These are phyloP conservation scores for Kappamyces sp. DNA, from an alignment of 192 early-diverging fungal genomes.

Conservation along the genomic window DNA sequence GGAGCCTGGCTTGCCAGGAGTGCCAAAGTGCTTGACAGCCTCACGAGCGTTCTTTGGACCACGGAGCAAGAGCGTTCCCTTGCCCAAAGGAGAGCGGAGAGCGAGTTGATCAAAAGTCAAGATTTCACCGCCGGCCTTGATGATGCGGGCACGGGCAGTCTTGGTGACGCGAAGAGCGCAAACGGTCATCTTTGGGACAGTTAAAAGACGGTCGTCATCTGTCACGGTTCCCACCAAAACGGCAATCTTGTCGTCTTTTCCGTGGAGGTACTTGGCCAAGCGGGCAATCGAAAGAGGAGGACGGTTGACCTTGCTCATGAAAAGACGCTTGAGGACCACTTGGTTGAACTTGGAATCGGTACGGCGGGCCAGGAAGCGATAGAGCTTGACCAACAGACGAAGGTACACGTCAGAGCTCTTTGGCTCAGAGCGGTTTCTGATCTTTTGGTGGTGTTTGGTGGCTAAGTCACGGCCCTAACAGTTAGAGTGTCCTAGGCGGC, in stretches of 20 bases:
- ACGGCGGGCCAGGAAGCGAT: constrained; percentile 98
- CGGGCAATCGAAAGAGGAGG: constrained; percentile 93
- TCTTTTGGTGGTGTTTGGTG: constrained; percentile 98
- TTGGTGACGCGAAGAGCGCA: constrained; percentile 94
- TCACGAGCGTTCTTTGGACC: constrained; percentile 91
- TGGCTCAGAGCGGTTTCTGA: constrained; percentile 79
- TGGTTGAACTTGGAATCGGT: constrained; percentile 99
- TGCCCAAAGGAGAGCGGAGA: constrained; percentile 93
- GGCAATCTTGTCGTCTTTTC: constrained; percentile 85
- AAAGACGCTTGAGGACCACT: constrained; percentile 95
- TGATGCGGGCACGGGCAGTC: constrained; percentile 92
- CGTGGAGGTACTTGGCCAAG: constrained; percentile 64
- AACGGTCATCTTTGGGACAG: constrained; percentile 91
- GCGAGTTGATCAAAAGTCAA: constrained; percentile 99
- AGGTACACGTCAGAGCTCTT: constrained; percentile 94
- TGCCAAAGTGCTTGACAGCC: constrained; percentile 99
- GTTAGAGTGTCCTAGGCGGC: background rate
- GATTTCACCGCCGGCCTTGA: constrained; percentile 98
- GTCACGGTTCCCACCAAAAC: constrained; percentile 96
- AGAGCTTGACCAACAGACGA: constrained; percentile 97
- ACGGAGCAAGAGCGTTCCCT: constrained; percentile 91
- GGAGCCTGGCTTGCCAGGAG: constrained; percentile 65
- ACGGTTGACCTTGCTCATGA: constrained; percentile 96
- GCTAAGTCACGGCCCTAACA: constrained; percentile 93
- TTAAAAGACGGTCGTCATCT: constrained; percentile 89